Conservation (phyloP, 768 basidiomycete species). For the Termitomyces sp. region DNA sequence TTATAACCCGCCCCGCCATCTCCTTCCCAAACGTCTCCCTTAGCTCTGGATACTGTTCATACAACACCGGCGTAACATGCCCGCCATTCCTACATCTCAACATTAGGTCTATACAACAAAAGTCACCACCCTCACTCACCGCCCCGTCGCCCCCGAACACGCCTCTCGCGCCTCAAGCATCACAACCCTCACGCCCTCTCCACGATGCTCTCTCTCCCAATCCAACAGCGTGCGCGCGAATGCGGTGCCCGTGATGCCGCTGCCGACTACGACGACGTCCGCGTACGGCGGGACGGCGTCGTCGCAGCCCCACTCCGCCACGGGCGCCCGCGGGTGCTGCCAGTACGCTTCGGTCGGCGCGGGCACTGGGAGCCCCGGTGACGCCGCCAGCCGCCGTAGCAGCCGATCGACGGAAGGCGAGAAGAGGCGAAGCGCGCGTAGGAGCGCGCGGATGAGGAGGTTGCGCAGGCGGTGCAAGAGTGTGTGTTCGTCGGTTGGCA, state of each 20-base stretch:
- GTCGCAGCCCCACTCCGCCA: slow-evolving; percentile 30
- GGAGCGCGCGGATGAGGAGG: slow-evolving; percentile 10
- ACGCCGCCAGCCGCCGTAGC: slow-evolving; percentile 21
- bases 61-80: slow-evolving; percentile 55
- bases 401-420: slow-evolving; percentile 18
- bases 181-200: slow-evolving; percentile 39
- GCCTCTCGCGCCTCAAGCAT: slow-evolving; percentile 80
- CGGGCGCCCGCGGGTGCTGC: slow-evolving; percentile 46
- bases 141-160: slow-evolving; percentile 70
- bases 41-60: slow-evolving; percentile 49
- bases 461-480: slow-evolving; percentile 10
- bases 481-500: background rate
- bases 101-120: background rate
- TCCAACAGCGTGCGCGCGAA: slow-evolving; percentile 51
- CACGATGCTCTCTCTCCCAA: slow-evolving; percentile 13
- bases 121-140: slow-evolving; percentile 32
- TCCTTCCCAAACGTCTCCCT: slow-evolving; percentile 39
- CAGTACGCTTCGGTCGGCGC: slow-evolving; percentile 60
- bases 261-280: slow-evolving; percentile 70
- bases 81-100: slow-evolving; percentile 62
- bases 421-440: slow-evolving; percentile 16
- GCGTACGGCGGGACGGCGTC: slow-evolving; percentile 33
- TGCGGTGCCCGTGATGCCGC: slow-evolving; percentile 70
- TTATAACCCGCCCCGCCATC: slow-evolving; percentile 46
- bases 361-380: slow-evolving; percentile 53